Evolutionary conservation across 768 basidiomycete genomes (phyloP), one percentile per base, ranked within the genome.

Genomic region (Amanita subjunquillea): DNA sequence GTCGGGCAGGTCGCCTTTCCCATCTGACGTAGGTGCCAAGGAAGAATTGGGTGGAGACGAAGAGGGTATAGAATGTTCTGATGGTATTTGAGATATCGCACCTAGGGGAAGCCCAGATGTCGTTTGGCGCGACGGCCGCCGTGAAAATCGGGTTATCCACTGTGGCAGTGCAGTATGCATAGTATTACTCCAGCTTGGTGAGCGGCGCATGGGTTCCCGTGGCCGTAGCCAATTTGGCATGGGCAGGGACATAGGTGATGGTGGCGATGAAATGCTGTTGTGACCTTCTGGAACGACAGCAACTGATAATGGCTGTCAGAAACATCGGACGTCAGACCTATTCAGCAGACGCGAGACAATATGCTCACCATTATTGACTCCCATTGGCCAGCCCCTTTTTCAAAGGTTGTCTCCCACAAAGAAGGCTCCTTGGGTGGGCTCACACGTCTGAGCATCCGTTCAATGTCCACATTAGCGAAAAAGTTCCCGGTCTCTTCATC

Each of bases 401-500:
- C 53, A 9, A 59, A 37, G 32, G 50, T 46, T 15, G 50, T 54
- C 41, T 64, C 63, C 39, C 54, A 54, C 50, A 56, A 57, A 13
- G 51, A 37, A 4, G 62, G 62, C 22, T 50, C 38, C 15, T 29
- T 50, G 51, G 15, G 34, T 29, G 20, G 53, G 37, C 22, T 40
- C 3, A 29, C 4, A 15, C 27, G 30, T 22, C 27, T n/a, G 17
- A 27, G 15, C 12, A 25, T 17, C 13, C 48, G 36, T 13, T 36
- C 34, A 34, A 49, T 12, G 20, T 13, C 23, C 20, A 15, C 10
- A 38, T 13, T 37, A 27, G 47, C 9, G 6, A 27, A 8, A 30
- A 52, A 42, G 12, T 30, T 41, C 15, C 54, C 53, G 17, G 51
- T 41, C 59, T 61, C 60, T 32, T 57, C 60, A 29, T 57, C 61